Conservation (phyloP, 805 yeast genomes). For the Teunomyces barrocoloradensis region DNA sequence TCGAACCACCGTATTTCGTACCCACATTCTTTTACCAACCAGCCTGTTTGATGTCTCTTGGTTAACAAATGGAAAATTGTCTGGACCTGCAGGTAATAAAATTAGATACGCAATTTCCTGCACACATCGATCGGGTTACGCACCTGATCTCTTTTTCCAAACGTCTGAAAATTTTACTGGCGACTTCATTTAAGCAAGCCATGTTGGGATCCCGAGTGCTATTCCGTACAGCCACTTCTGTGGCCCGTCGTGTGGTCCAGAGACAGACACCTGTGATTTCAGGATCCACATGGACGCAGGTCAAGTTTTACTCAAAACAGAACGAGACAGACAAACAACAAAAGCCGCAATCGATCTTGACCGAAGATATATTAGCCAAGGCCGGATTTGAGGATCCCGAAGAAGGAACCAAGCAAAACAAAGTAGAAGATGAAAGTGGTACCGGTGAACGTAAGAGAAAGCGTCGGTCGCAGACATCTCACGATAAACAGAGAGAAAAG, state of each 20-base stretch:
- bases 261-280: neutral
- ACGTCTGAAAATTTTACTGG: neutral
- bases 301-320: neutral
- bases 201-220: conserved; percentile 5
- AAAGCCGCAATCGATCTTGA: conserved; percentile 42
- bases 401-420: conserved; percentile 12
- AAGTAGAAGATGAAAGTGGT: conserved; percentile 12
- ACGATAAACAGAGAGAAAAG: conserved; percentile 79
- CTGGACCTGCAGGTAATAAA: neutral
- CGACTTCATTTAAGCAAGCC: neutral
- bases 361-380: conserved; percentile 76
- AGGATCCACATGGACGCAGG: neutral
- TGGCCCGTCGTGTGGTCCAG: neutral
- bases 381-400: conserved; percentile 70
- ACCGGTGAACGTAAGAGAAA: conserved; percentile 22
- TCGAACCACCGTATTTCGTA: neutral
- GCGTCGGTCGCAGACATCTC: conserved; percentile 52
- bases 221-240: conserved; percentile 1
- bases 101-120: neutral
- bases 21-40: neutral
- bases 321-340: neutral
- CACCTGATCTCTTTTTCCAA: neutral
- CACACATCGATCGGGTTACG: neutral
- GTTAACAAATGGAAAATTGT: too few relatives aligned
- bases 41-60: neutral